Percentiles rank a stretch among this genome's conserved stretches.
phyloP scores from a whole-genome alignment of 2,329 filamentous ascomycete species.

The Cercospora sp. region DNA sequence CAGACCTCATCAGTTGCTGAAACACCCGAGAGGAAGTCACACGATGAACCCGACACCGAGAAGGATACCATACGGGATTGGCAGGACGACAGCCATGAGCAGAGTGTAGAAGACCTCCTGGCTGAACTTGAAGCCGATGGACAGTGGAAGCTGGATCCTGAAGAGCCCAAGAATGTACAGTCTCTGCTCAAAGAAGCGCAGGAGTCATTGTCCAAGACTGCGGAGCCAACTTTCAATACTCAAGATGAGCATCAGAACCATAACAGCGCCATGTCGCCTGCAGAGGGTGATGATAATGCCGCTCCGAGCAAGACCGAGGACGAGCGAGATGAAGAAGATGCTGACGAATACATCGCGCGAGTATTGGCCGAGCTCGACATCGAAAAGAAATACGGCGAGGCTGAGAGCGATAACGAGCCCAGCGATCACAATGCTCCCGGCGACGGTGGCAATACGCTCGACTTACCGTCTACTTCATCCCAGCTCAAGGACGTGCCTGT shows the following conservation, averaged over 20 bases:
- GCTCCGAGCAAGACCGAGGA: constrained; percentile 29
- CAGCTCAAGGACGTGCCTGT: constrained; percentile 23
- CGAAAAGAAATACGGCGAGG: constrained; percentile 42
- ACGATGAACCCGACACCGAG: constrained; percentile 28
- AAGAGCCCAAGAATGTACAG: constrained; percentile 46
- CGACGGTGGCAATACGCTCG: constrained; percentile 7
- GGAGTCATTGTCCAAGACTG: constrained; percentile 40
- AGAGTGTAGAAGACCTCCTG: constrained; percentile 50
- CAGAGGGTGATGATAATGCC: constrained; percentile 1
- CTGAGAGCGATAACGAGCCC: constrained; percentile 12
- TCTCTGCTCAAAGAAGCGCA: constrained; percentile 45
- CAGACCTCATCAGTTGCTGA: background rate
- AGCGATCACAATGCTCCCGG: background rate
- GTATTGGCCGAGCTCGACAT: constrained; percentile 50
- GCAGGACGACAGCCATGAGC: constrained; percentile 46
- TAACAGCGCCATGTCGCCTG: too few relatives aligned
- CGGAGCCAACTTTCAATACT: background rate
- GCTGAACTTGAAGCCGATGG: constrained; percentile 43
- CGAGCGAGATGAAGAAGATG: constrained; percentile 41
- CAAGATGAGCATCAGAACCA: too few relatives aligned
- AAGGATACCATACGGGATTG: constrained; percentile 32
- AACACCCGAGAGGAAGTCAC: constrained; percentile 5
- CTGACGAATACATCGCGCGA: constrained; percentile 49
- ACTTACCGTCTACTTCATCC: constrained; percentile 39
- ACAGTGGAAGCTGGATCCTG: constrained; percentile 43